Percentiles rank a stretch among this genome's conserved stretches.
Conservation (phyloP, 768 basidiomycete species). For the Boletus bicolor region DNA sequence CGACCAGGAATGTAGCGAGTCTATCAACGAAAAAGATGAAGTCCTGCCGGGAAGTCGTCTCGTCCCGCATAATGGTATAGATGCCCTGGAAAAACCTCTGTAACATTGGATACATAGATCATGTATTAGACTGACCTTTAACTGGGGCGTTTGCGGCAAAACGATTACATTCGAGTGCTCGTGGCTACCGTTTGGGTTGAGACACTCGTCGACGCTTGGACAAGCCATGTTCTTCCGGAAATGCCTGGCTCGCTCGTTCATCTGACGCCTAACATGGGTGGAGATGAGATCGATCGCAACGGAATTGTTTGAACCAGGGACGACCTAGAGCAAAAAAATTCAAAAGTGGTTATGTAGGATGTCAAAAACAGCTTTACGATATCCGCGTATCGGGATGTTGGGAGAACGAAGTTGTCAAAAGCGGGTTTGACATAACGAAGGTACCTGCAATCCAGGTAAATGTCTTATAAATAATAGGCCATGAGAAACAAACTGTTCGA, state of each 20-base stretch:
- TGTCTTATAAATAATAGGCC: not conserved
- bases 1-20: conserved; percentile 78
- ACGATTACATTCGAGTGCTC: conserved; percentile 58
- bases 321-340: conserved; percentile 57
- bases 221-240: conserved; percentile 75
- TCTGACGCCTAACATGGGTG: conserved; percentile 82
- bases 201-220: conserved; percentile 36
- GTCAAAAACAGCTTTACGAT: conserved; percentile 50
- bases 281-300: conserved; percentile 93
- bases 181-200: conserved; percentile 35
- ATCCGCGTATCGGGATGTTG: conserved; percentile 83
- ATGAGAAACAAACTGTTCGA: conserved; percentile 67
- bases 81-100: conserved; percentile 60
- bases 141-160: conserved; percentile 75
- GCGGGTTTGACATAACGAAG: conserved; percentile 93
- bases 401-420: conserved; percentile 90
- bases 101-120: not conserved
- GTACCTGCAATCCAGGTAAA: conserved; percentile 51
- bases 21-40: conserved; percentile 93
- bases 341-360: not conserved
- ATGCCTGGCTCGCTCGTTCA: conserved; percentile 71
- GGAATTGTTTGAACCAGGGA: conserved; percentile 87
- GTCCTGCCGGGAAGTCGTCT: conserved; percentile 68
- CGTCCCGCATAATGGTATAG: conserved; percentile 79
- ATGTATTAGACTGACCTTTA: conserved; percentile 50